phyloP scores from a whole-genome alignment of 2,329 filamentous ascomycete species.

The Cordyceps fumosorosea region DNA sequence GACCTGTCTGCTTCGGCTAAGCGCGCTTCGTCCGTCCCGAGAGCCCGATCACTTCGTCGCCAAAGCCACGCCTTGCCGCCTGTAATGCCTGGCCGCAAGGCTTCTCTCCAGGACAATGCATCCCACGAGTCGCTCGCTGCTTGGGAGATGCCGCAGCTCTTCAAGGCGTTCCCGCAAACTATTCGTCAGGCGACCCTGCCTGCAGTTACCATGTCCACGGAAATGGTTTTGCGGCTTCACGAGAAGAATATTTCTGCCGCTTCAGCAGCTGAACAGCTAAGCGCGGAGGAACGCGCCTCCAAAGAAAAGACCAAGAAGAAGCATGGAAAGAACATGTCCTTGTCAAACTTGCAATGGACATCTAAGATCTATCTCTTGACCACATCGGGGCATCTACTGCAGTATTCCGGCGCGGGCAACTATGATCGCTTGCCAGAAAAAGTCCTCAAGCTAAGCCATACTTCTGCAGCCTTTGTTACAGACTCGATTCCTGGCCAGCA shows the following conservation, averaged over 20 bases:
- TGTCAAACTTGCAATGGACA: constrained; percentile 55
- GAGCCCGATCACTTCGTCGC: constrained; percentile 1
- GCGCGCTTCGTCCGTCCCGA: not conserved
- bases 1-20: not conserved
- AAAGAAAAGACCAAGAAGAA: constrained; percentile 17
- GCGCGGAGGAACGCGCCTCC: constrained; percentile 7
- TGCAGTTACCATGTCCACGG: constrained; percentile 60
- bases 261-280: constrained; percentile 17
- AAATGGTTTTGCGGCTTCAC: constrained; percentile 59
- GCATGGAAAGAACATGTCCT: constrained; percentile 21
- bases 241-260: constrained; percentile 34
- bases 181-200: constrained; percentile 67
- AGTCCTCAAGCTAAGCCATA: constrained; percentile 62
- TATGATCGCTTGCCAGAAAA: constrained; percentile 70
- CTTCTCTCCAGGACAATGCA: constrained; percentile 10
- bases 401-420: constrained; percentile 64
- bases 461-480: constrained; percentile 73
- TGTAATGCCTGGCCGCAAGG: not conserved
- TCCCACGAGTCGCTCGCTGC: constrained; percentile 30
- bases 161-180: constrained; percentile 80
- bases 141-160: constrained; percentile 70
- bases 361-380: constrained; percentile 68
- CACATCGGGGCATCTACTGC: constrained; percentile 64
- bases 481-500: constrained; percentile 74
- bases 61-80: not conserved